Evolutionary conservation across 352 stramenopile species (phyloP), one percentile per base, ranked within the genome.

Genomic region (Phytopythium chamaehyphon): DNA sequence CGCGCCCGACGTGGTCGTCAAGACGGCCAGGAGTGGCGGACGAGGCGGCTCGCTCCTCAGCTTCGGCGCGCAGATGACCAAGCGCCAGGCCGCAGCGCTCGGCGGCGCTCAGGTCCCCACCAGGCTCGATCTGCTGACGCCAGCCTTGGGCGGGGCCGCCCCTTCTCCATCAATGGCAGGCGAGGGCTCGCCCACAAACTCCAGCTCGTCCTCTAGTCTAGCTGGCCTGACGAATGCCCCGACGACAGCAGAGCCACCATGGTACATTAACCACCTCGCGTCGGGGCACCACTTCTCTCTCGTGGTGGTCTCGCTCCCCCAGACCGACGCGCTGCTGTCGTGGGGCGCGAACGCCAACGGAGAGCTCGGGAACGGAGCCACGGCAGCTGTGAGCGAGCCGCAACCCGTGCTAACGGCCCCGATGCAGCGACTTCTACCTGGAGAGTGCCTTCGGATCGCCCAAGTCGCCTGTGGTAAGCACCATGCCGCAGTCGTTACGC

Each of bases 391-490:
- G 22, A 21, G 57, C 2, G 62, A 76, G 14, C 78, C 81, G 0
- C 60, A 76, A 24, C 59, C 62, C 1, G 49, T 89, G 8, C 14
- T 49, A 9, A 62, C 61, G 7, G 28, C 71, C n/a, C 45, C 71
- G 4, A 61, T 78, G 51, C 62, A 73, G 22, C 31, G 47, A 11
- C 23, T 75, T 1, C 52, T 66, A 3, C 47, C 47, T 11, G 53
- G 73, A 0, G 74, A 86, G 14, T 55, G 58, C 1, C 39, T 86
- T n/a, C 62, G 54, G 2, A 59, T 90, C 23, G 28, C 71, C 10
- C 65, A 69, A 12, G 53, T 90, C 11, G 80, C 73, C 11, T 92
- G 82, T 24, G 79, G 82, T 3, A 88, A 90, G 57, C 78, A 90
- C 47, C 82, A 92, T 57, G 69, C 63, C 0, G 78, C 75, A 37